Evolutionary conservation across 2,329 filamentous ascomycete species (phyloP), one percentile per base, ranked within the genome.

Genomic region (Claviceps purpurea): DNA sequence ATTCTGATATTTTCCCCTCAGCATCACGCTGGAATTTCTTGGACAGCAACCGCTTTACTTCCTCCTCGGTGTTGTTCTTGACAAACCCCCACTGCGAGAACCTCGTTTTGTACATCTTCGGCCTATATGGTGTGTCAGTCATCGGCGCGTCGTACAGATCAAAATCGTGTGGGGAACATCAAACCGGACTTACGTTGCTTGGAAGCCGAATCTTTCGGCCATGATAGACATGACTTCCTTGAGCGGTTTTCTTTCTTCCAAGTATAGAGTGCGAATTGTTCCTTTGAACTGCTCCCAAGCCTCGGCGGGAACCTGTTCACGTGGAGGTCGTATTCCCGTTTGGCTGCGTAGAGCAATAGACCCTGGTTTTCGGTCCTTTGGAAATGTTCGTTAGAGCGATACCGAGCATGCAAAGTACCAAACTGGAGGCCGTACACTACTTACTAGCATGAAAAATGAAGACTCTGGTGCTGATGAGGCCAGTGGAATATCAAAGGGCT

Each of bases 41-140:
- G 41, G 72, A 73, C 8, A 77, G 62, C 49, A 77, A 64, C 18
- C 70, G 66, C 59, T 75, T 74, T 7, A 76, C 73, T 52, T 76
- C 74, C 26, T 75, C 73, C 53, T 76, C 74, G 43, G 73, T 76
- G 55, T 76, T 76, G 54, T 77, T 76, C 63, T 77, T 77, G 42
- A 73, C 73, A 55, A 77, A 77, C 0, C 73, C 73, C 74, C 74
- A 77, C 55, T 76, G 73, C 14, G 74, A 74, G 57, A 76, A 76
- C 24, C 74, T 66, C n/a, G 73, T 75, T 59, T 77, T 77, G 61
- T 77, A 77, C 74, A 77, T 77, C 56, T 76, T 75, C 18, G 74
- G 72, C 18, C 74, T 76, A 48, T 4, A 22, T 34, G 20, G 14
- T 10, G 34, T 44, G 55, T 62, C 48, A 64, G 60, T 62, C 48